These are phyloP conservation scores for Tulasnella sp. DNA, from an alignment of 768 basidiomycete genomes.

Conservation along the genomic window DNA sequence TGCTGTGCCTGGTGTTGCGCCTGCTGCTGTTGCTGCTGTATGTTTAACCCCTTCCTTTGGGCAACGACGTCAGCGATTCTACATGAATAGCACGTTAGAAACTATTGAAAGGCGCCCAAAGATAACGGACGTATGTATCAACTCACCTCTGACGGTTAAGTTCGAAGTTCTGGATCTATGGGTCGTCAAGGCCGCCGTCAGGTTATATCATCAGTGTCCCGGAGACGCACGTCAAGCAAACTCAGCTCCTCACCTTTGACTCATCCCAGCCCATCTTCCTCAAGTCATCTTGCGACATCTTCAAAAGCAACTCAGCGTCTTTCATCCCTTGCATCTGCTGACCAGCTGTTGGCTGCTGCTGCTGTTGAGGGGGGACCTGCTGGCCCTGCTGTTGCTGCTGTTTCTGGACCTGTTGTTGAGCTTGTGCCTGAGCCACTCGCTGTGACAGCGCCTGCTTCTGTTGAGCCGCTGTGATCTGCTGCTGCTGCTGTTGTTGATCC, in stretches of 20 bases:
- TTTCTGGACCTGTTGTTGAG: background rate
- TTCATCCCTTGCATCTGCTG: no score
- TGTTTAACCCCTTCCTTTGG: background rate
- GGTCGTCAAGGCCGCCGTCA: no score
- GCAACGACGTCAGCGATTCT: background rate
- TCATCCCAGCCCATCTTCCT: no score
- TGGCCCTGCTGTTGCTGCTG: background rate
- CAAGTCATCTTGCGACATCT: no score
- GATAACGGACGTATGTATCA: background rate
- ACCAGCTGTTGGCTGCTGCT: background rate
- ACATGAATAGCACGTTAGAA: background rate
- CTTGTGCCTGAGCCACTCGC: background rate
- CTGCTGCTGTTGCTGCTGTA: background rate
- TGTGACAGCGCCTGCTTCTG: background rate
- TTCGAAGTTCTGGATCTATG: background rate
- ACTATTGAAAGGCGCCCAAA: background rate
- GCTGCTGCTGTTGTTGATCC: background rate
- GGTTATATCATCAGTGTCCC: no score
- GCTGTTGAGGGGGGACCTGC: constrained; percentile 1
- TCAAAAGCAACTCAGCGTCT: no score
- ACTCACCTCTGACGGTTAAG: background rate
- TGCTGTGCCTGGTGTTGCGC: background rate
- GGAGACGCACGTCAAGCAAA: no score
- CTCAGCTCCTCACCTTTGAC: no score
- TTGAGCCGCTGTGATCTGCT: background rate